Evolutionary conservation across 225 moss, liverwort and hornwort species (phyloP), one percentile per base, ranked within the genome.

Genomic region (Takakia lepidozioides): DNA sequence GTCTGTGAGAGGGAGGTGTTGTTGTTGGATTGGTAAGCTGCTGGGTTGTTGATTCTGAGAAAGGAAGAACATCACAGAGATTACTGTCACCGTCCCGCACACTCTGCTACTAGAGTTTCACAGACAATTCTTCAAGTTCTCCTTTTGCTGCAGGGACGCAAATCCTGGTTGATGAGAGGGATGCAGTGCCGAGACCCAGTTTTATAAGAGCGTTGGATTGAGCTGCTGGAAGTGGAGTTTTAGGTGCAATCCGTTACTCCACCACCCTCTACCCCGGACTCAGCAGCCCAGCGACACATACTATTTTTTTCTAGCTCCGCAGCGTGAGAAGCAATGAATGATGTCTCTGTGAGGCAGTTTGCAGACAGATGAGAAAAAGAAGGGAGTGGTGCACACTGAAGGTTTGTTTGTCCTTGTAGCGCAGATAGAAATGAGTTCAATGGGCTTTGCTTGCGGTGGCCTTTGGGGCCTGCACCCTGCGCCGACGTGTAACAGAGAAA

Each of bases 141-240:
- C 88, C 93, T 24, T 66, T 10, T 16, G 70, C 49, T 88, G 93
- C 51, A 93, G 67, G 14, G 93, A 93, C 18, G 88, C 93, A 56
- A 88, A 93, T n/a, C 1, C 85, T 88, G 65, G 88, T 88, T 4
- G 93, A 86, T 17, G 93, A 93, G 43, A 93, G 62, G 26, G 88
- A 86, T 18, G 86, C 58, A 2, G 64, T 19, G 8, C 54, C 71
- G 2, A 88, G 49, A 10, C 62, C 37, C 47, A 56, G 54, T 6
- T 68, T 73, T 52, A 65, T 81, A 54, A 93, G 65, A 15, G 88
- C 83, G 10, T 55, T 17, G 10, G 81, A 75, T 22, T 85, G 50
- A 0, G 29, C 10, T 57, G 43, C 70, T 67, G 32, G 58, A 71
- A 28, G 74, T 83, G 57, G 88, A 83, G 38, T 93, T 88, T 10